Base-by-base conservation (phyloP, 1,284 basidiomycete species). In the Irpex sp. region DNA sequence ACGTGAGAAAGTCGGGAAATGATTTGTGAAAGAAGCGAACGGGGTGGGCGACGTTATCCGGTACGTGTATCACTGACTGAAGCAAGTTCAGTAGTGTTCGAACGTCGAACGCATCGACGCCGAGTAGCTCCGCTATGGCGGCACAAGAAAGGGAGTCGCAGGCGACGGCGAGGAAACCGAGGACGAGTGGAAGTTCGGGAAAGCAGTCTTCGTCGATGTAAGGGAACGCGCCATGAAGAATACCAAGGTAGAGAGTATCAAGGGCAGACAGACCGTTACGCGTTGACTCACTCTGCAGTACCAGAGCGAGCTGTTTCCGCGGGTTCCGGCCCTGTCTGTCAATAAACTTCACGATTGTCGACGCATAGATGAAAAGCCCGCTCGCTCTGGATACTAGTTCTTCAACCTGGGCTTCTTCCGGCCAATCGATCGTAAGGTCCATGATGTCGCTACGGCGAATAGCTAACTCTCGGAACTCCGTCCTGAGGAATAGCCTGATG, bases 1-100 rank as follows among this genome's bases (percentile, higher is more conserved):
- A 13, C 1, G 52, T 37, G 56, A 61, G 56, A 37, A 61, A 61
- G 21, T 61, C 60, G 11, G 60, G 51, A 26, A 61, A 61, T 59
- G 60, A 57, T 26, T 55, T 55, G 44, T 61, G 60, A 31, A n/a
- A 9, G 60, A 56, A 31, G n/a, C 52, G 60, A 21, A 61, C 8
- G 19, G 60, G 60, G 7, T 17, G n/a, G 17, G 19, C 11, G 5
- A 19, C 11, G 31, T 60, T 34, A 17, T 61, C 55, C 58, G 60
- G 60, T 2, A 61, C 26, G 31, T 34, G 51, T n/a, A 61, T 19
- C 19, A 61, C 15, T 4, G 60, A 55, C 13, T 57, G 60, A 37
- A 61, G 60, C 8, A 31, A 36, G 3, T 26, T n/a, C 21, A 57
- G 55, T 9, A 26, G 2, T 4, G 31, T 57, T 8, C 9, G 17